Base-by-base conservation (phyloP, 2,329 filamentous ascomycete genomes). In the Cytospora chrysosperma region DNA sequence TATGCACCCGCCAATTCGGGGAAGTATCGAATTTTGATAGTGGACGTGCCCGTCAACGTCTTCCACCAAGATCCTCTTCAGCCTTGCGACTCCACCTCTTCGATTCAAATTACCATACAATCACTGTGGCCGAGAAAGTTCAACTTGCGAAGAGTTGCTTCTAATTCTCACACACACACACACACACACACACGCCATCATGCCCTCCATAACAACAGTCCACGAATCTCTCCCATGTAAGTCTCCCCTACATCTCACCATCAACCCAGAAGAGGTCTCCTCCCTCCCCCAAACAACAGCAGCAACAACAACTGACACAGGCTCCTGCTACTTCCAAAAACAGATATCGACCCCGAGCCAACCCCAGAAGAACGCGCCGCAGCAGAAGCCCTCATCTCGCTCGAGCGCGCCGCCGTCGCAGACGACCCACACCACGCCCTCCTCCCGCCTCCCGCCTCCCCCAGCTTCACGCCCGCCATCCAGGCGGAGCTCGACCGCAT, bases 211-310 rank as follows among this genome's bases (percentile, higher is more conserved):
- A 67, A 85, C 85, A 67, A 85, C 86, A 74, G 84, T 88, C 66
- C 89, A 93, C 77, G 91, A 95, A 73, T 92, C 90, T 26, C 86
- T 96, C 26, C 91, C 91, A 56, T 94, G 91, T 93, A 84, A 69
- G 85, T 66, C 30, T 56, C 58, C n/a, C 67, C 69, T 62, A 19
- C 34, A 58, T 30, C 19, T 30, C 56, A 28, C 24, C 21, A 49
- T 40, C 40, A 51, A 21, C 63, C 30, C 17, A 15, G 9, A 34
- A 3, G 10, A 34, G 4, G 9, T 13, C 13, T 12, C 32, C 32
- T 34, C 10, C 30, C 32, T 34, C 10, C 32, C 15, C 58, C 26
- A 21, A 43, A 57, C 37, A 51, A 60, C 13, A 30, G 43, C n/a
- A n/a, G 30, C 4, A 17, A 3, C 51, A 55, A 34, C 17, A 34